These are phyloP conservation scores for Claviceps monticola DNA, from an alignment of 2,329 filamentous ascomycete species.

Conservation along the genomic window DNA sequence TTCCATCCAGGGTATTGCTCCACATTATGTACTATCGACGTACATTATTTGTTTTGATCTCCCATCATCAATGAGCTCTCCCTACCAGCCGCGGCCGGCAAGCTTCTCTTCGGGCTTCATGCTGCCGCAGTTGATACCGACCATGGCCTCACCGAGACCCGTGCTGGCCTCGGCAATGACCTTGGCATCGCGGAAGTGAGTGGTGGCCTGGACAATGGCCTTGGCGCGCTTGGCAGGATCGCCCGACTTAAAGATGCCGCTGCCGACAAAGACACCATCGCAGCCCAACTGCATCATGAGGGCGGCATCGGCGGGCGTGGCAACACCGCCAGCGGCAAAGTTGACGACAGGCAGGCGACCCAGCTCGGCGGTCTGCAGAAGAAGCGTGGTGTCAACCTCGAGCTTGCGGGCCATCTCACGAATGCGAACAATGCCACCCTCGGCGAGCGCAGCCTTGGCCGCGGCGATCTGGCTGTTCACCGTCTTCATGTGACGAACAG, in stretches of 20 bases:
- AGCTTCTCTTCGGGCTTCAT: conserved; percentile 73
- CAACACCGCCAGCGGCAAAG: conserved; percentile 97
- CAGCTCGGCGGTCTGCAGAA: conserved; percentile 76
- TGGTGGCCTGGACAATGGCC: conserved; percentile 89
- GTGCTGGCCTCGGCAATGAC: conserved; percentile 76
- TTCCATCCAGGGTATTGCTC: neutral
- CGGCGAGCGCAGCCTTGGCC: conserved; percentile 59
- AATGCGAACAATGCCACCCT: conserved; percentile 36
- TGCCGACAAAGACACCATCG: conserved; percentile 94
- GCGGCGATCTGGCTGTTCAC: conserved; percentile 70
- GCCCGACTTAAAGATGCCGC: conserved; percentile 93
- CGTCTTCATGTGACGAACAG: conserved; percentile 88
- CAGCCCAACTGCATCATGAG: conserved; percentile 98
- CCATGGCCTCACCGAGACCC: conserved; percentile 94
- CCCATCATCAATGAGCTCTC: conserved; percentile 5
- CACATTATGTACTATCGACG: too few relatives aligned
- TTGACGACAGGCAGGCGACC: conserved; percentile 90
- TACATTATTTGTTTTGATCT: neutral
- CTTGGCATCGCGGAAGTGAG: conserved; percentile 76
- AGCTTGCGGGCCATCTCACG: conserved; percentile 71
- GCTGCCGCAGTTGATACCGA: conserved; percentile 74
- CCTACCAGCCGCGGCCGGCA: conserved; percentile 72
- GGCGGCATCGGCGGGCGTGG: conserved; percentile 93
- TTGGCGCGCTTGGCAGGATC: conserved; percentile 80
- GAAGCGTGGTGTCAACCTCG: conserved; percentile 60